A percentile compares a stretch with the other conserved stretches of the same genome.
Conservation (phyloP, 2,329 filamentous ascomycete genomes). For the Aspergillus sp. region DNA sequence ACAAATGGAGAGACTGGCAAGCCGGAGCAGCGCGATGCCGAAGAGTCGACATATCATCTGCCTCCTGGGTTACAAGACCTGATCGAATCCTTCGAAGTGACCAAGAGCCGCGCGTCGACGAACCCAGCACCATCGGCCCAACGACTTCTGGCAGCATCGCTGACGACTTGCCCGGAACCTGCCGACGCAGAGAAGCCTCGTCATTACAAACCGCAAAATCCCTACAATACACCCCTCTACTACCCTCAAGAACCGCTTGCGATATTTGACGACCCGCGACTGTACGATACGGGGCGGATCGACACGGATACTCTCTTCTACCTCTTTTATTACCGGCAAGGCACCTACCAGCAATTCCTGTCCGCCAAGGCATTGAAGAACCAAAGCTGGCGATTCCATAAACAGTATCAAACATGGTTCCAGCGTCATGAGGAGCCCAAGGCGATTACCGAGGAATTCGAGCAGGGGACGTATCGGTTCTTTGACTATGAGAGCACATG, state of each 20-base stretch:
- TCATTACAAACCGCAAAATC: conserved; percentile 76
- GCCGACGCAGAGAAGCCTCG: conserved; percentile 74
- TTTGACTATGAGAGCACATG: conserved; percentile 99
- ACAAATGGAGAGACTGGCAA: conserved; percentile 48
- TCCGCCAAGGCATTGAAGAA: conserved; percentile 96
- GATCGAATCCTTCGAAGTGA: conserved; percentile 81
- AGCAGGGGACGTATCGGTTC: conserved; percentile 97
- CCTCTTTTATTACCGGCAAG: conserved; percentile 98
- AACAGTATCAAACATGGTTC: conserved; percentile 99
- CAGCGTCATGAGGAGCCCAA: conserved; percentile 98
- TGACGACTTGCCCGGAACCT: conserved; percentile 65
- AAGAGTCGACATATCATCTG: conserved; percentile 87
- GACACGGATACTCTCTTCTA: conserved; percentile 97
- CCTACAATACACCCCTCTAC: conserved; percentile 69
- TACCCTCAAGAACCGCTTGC: conserved; percentile 89
- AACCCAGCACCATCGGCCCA: conserved; percentile 60
- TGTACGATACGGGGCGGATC: conserved; percentile 70
- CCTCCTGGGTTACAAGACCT: conserved; percentile 83
- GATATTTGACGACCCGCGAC: conserved; percentile 81
- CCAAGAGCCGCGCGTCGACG: conserved; percentile 61
- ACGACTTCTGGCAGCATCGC: conserved; percentile 68
- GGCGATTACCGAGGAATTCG: conserved; percentile 95
- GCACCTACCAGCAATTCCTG: conserved; percentile 89
- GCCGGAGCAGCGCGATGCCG: conserved; percentile 46
- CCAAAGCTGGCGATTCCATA: conserved; percentile 98